Base-by-base conservation (phyloP, 257 asterid species). In the Schizonepeta tenuifolia region DNA sequence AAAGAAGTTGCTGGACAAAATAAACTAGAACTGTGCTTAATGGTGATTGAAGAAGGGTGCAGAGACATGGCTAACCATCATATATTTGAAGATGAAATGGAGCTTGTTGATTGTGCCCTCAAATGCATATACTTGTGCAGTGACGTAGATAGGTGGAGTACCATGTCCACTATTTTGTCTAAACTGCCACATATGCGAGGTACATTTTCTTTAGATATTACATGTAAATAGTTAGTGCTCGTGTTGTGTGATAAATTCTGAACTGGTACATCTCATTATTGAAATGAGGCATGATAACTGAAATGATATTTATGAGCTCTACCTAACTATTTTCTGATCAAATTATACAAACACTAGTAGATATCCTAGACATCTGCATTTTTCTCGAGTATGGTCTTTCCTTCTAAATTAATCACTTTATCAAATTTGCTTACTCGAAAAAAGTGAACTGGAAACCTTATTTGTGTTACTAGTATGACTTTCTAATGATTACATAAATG, bases 121-220 rank as follows among this genome's bases (percentile, higher is more conserved):
- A 88, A 86, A 60, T 92, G 98, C 80, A 83, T 95, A 77, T 95
- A 92, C 70, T 62, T 84, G 80, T 92, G 98, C 83, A 78, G 95
- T 78, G 93, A 82, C 65, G 76, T 86, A 47, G 92, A 95, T 77
- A 86, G 80, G 79, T 95, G 99, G 98, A 84, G 78, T 82, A 88
- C 83, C 40, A 91, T 95, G 99, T 74, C 93, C 53, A 75, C 86
- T 79, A 88, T 92, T 79, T 78, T 95, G 78, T 84, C 96, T 64
- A 88, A 85, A 83, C 91, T 95, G 78, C 88, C 92, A 59, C 86
- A 77, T 68, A 53, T 84, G 67, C 76, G 75, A 85, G 97, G 99
- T 95, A 88, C 46, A 38, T 57, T 76, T 76, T 60, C 84, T 64
- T 1, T 18, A 69, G 73, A 36, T 64, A 21, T 58, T 43, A 58